Percentiles rank a stretch among this genome's conserved stretches.
These are phyloP conservation scores for Fagopyrum tataricum DNA, from an alignment of 148 eudicot genomes.

Conservation along the genomic window DNA sequence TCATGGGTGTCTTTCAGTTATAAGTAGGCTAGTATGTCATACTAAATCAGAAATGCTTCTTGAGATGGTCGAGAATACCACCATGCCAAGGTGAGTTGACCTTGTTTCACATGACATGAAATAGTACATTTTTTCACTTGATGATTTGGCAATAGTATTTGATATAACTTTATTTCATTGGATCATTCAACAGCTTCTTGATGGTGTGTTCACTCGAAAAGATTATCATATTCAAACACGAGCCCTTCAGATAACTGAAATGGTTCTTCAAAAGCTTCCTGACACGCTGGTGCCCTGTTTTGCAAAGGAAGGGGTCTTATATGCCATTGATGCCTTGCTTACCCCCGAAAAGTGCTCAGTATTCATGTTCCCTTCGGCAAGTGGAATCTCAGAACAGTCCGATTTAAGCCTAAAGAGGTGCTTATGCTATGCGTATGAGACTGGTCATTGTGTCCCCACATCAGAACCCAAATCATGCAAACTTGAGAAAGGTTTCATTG, in stretches of 20 bases:
- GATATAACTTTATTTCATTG: slow-evolving; percentile 8
- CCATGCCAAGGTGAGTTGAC: slow-evolving; percentile 63
- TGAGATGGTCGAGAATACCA: slow-evolving; percentile 46
- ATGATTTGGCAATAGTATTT: background rate
- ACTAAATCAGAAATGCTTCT: slow-evolving; percentile 61
- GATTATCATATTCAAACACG: slow-evolving; percentile 63
- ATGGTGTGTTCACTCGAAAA: slow-evolving; percentile 77
- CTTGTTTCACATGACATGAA: background rate
- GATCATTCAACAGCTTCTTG: slow-evolving; percentile 59
- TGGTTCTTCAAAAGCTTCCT: slow-evolving; percentile 66
- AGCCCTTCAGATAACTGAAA: slow-evolving; percentile 72
- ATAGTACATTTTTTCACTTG: background rate
- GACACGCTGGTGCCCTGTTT: slow-evolving; percentile 53
- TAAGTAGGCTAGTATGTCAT: slow-evolving; percentile 59
- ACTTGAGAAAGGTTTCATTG: slow-evolving; percentile 57
- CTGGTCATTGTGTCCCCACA: slow-evolving; percentile 24
- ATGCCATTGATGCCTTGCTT: slow-evolving; percentile 59
- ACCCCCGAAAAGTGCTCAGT: slow-evolving; percentile 47
- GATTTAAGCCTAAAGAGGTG: slow-evolving; percentile 39
- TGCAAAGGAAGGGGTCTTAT: slow-evolving; percentile 79
- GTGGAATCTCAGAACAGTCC: slow-evolving; percentile 30
- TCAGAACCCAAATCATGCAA: slow-evolving; percentile 49
- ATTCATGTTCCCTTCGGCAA: slow-evolving; percentile 31
- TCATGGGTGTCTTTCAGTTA: slow-evolving; percentile 78
- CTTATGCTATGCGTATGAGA: slow-evolving; percentile 60